Evolutionary conservation across 2,329 filamentous ascomycete species (phyloP).

Genomic region (Setomelanomma holmii): DNA sequence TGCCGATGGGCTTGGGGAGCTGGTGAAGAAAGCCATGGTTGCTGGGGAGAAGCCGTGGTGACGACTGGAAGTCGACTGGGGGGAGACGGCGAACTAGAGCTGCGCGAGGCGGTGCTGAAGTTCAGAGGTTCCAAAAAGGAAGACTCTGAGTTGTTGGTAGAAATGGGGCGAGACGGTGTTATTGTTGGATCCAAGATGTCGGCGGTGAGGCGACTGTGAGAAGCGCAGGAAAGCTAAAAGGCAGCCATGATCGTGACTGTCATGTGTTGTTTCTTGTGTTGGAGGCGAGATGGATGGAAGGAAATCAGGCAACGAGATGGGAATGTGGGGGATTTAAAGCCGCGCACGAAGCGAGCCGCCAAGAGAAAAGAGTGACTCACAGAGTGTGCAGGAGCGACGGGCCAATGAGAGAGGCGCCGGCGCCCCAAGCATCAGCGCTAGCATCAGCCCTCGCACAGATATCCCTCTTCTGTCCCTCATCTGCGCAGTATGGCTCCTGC

Average conservation of each 20-base stretch:
- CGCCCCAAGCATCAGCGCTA: constrained; percentile 23
- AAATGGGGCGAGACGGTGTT: constrained; percentile 34
- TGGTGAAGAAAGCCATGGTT: constrained; percentile 81
- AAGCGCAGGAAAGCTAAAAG: constrained; percentile 43
- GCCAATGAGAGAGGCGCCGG: constrained; percentile 14
- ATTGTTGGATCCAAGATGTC: constrained; percentile 41
- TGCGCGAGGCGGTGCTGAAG: constrained; percentile 68
- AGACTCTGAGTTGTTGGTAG: constrained; percentile 45
- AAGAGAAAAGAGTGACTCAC: constrained; percentile 28
- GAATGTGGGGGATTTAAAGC: constrained; percentile 34
- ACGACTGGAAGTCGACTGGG: constrained; percentile 73
- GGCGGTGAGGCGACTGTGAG: constrained; percentile 34
- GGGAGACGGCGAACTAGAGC: constrained; percentile 63
- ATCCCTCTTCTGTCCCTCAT: neutral
- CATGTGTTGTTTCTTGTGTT: constrained; percentile 28
- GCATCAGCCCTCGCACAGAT: constrained; percentile 2
- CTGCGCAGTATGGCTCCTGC: neutral
- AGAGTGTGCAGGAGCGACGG: constrained; percentile 20
- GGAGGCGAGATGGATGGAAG: constrained; percentile 28
- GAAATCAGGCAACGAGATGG: constrained; percentile 40
- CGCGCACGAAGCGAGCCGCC: constrained; percentile 26
- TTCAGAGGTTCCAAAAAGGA: constrained; percentile 64
- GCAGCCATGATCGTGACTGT: constrained; percentile 49
- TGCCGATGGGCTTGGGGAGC: constrained; percentile 59
- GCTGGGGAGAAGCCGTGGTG: constrained; percentile 77